phyloP scores from a whole-genome alignment of 805 yeast species.

The Pichia scutulata region DNA sequence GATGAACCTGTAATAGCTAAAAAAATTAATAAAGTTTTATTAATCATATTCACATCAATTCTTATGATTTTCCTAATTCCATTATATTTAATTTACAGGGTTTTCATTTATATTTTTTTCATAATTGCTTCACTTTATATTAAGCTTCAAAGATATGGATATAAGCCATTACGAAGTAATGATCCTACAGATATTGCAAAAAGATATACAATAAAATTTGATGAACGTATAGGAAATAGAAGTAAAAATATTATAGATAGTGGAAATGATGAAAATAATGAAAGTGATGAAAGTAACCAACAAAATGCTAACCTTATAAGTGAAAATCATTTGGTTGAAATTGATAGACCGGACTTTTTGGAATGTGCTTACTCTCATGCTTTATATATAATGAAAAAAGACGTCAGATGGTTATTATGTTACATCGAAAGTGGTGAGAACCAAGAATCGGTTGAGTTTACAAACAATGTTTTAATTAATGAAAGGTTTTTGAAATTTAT shows the following conservation, averaged over 20 bases:
- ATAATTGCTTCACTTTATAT: slow-evolving; percentile 19
- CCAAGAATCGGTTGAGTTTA: slow-evolving; percentile 49
- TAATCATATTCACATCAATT: background rate
- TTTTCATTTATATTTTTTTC: slow-evolving; percentile 15
- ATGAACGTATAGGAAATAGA: slow-evolving; percentile 25
- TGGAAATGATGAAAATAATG: background rate
- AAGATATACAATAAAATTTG: slow-evolving; percentile 26
- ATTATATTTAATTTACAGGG: slow-evolving; percentile 17
- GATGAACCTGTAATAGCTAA: background rate
- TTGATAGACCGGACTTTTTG: slow-evolving; percentile 38
- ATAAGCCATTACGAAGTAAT: slow-evolving; percentile 15
- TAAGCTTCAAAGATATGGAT: slow-evolving; percentile 17
- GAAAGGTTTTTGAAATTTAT: slow-evolving; percentile 41
- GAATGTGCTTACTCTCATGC: slow-evolving; percentile 81
- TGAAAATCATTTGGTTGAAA: slow-evolving; percentile 13
- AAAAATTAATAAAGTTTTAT: background rate
- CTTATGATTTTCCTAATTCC: slow-evolving; percentile 20
- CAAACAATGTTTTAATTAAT: slow-evolving; percentile 46
- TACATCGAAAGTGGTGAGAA: slow-evolving; percentile 68
- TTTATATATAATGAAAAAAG: slow-evolving; percentile 56
- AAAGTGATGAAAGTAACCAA: background rate
- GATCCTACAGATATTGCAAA: slow-evolving; percentile 30
- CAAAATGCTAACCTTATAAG: slow-evolving; percentile 1
- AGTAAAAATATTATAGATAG: background rate
- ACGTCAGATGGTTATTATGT: slow-evolving; percentile 65